phyloP scores from a whole-genome alignment of 306 rosid genomes.

The Ceratonia siliqua region DNA sequence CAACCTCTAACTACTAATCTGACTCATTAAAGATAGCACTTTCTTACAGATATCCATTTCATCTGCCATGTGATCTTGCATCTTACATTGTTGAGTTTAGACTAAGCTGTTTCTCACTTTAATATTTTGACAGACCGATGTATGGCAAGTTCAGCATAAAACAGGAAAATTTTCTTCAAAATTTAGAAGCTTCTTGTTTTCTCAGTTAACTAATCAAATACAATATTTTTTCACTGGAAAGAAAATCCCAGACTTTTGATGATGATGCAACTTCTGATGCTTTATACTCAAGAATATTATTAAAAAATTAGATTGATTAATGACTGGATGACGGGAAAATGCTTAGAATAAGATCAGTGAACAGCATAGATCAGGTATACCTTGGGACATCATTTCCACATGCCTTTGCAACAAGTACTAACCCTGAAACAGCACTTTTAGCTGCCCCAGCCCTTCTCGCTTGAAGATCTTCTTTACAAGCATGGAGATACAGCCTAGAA shows the following conservation, averaged over 20 bases:
- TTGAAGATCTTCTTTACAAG: conserved; percentile 64
- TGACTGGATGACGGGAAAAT: conserved; percentile 10
- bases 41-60: conserved; percentile 14
- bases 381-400: conserved; percentile 99
- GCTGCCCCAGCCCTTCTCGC: conserved; percentile 81
- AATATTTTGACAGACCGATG: neutral
- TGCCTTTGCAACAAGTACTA: conserved; percentile 91
- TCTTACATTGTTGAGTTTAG: neutral
- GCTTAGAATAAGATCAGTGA: conserved; percentile 19
- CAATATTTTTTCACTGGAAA: neutral
- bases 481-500: conserved; percentile 86
- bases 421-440: conserved; percentile 88
- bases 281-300: conserved; percentile 5
- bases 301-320: conserved; percentile 19
- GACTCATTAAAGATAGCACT: conserved; percentile 20
- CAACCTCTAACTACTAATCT: conserved; percentile 24
- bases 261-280: conserved; percentile 14
- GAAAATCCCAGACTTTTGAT: conserved; percentile 12
- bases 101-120: conserved; percentile 20
- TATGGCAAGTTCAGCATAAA: conserved; percentile 25
- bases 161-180: neutral
- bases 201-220: neutral
- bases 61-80: conserved; percentile 11
- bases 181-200: neutral
- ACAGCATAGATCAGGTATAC: conserved; percentile 39